Evolutionary conservation across 1,284 basidiomycete species (phyloP), one percentile per base, ranked within the genome.

Genomic region (Marasmius oreades): DNA sequence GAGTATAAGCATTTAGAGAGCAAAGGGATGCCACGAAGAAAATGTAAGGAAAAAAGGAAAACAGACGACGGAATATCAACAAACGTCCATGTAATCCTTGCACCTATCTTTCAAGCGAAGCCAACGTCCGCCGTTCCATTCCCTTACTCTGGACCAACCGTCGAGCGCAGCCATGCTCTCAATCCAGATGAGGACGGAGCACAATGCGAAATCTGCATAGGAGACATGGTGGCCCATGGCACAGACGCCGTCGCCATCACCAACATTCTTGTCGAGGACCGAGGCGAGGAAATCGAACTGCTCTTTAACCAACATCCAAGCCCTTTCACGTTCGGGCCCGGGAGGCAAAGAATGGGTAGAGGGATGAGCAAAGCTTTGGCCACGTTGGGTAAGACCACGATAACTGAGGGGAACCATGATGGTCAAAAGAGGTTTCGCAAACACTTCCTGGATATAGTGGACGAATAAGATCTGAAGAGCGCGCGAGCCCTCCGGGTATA

Each of bases 321-420:
- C 82, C 58, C 80, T 79, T 63, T 87, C 85, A 24, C 79, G 72
- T 66, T 82, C 78, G 10, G 72, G 74, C 0, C 76, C 77, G 0
- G 72, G 69, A 11, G 75, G 66, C 48, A 70, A 67, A 12, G 64
- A 56, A 3, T 70, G 58, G 45, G 36, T 61, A 46, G 34, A 59
- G 11, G 58, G 64, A 20, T 64, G 71, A 64, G 85, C 80, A 60
- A 85, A 78, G 3, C 72, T 69, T 63, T 83, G 82, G 53, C 77
- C 79, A 53, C 77, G 78, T 58, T 77, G 73, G 1, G 82, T 80
- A 6, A 88, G 73, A 20, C 78, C 76, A 52, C 80, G 79, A 59
- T 88, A 82, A 61, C 80, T 86, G 46, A 87, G 70, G 2, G 86
- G 87, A 0, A 88, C 75, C 77, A 89, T 82, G 62, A 89, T 84